Percentiles rank a stretch among this genome's conserved stretches.
phyloP scores from a whole-genome alignment of 2,329 filamentous ascomycete species.

The Dactylellina cionopaga region DNA sequence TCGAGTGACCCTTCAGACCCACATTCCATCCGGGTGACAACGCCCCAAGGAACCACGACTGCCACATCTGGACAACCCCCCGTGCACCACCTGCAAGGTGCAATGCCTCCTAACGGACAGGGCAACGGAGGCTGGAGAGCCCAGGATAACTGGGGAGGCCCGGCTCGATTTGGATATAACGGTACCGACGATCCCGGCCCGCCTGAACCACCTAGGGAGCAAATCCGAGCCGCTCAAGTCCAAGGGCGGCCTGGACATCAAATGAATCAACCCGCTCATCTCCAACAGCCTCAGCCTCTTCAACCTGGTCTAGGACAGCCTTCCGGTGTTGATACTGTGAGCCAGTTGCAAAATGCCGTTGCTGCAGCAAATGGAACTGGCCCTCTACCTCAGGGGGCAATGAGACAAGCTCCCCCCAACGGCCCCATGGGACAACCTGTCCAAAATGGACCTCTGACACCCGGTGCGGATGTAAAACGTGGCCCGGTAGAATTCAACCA shows the following conservation, averaged over 20 bases:
- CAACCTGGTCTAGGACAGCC: slow-evolving; percentile 54
- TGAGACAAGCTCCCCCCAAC: slow-evolving; percentile 68
- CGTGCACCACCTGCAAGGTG: slow-evolving; percentile 52
- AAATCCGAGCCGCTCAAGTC: slow-evolving; percentile 51
- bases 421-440: slow-evolving; percentile 71
- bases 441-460: slow-evolving; percentile 66
- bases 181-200: slow-evolving; percentile 56
- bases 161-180: slow-evolving; percentile 28
- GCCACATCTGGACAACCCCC: slow-evolving; percentile 57
- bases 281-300: slow-evolving; percentile 54
- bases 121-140: slow-evolving; percentile 28
- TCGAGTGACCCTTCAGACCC: slow-evolving; percentile 57
- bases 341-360: slow-evolving; percentile 62
- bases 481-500: slow-evolving; percentile 99
- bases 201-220: slow-evolving; percentile 36
- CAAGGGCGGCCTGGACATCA: slow-evolving; percentile 48
- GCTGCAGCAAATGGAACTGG: slow-evolving; percentile 65
- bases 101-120: slow-evolving; percentile 19
- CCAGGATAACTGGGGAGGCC: slow-evolving; percentile 42
- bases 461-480: slow-evolving; percentile 71
- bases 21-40: slow-evolving; percentile 82
- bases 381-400: slow-evolving; percentile 59
- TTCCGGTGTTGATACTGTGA: slow-evolving; percentile 53
- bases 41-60: slow-evolving; percentile 81
- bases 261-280: slow-evolving; percentile 31